These are phyloP conservation scores for Flaveria trinervia DNA, from an alignment of 129 eudicot genomes.

Conservation along the genomic window DNA sequence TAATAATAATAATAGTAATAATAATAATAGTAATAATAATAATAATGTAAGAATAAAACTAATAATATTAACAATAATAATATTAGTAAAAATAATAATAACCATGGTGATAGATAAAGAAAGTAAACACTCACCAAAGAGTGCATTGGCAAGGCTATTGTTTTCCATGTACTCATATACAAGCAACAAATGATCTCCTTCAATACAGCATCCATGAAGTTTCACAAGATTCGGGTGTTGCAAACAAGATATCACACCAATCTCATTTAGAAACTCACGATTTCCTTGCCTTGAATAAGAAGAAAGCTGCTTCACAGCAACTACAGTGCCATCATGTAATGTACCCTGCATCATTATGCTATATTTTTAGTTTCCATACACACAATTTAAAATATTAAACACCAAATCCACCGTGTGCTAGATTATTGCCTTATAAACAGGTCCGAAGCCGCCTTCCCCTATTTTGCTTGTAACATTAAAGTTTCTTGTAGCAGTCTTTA, in stretches of 20 bases:
- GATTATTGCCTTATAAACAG: slow-evolving; percentile 45
- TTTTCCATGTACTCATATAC: slow-evolving; percentile 53
- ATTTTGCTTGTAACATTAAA: slow-evolving; percentile 38
- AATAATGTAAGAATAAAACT: background rate
- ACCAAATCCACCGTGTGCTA: background rate
- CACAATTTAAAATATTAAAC: background rate
- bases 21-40: too few relatives aligned
- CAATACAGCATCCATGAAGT: slow-evolving; percentile 52
- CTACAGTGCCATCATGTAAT: slow-evolving; percentile 42
- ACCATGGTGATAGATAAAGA: background rate
- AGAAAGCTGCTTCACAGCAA: slow-evolving; percentile 56
- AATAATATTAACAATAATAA: background rate
- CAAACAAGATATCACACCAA: slow-evolving; percentile 46
- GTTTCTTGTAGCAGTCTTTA: slow-evolving; percentile 43
- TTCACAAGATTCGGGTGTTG: slow-evolving; percentile 53
- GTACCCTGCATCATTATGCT: slow-evolving; percentile 33
- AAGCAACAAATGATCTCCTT: slow-evolving; percentile 46
- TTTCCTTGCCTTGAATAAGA: slow-evolving; percentile 48
- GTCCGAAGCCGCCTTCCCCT: slow-evolving; percentile 54
- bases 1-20: too few relatives aligned
- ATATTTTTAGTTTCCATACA: slow-evolving; percentile 15
- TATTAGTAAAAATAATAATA: too few relatives aligned
- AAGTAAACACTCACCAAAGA: slow-evolving; percentile 36
- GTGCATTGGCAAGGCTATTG: slow-evolving; percentile 50
- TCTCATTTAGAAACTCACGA: slow-evolving; percentile 44